Conservation (phyloP, 2,329 filamentous ascomycete genomes). For the Microascus cirrosus region DNA sequence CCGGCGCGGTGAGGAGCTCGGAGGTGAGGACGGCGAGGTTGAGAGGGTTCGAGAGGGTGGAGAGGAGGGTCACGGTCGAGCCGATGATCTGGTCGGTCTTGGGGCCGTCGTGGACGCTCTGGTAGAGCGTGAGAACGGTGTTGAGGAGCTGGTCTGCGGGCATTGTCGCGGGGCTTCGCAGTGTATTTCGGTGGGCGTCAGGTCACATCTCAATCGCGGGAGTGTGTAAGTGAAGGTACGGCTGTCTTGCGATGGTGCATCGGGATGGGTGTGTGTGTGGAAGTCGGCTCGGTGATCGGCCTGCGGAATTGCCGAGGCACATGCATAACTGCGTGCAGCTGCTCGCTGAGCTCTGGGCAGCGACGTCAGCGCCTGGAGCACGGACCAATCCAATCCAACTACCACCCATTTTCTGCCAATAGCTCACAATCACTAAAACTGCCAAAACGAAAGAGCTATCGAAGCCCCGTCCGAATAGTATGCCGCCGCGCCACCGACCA, state of each 20-base stretch:
- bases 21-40: conserved; percentile 64
- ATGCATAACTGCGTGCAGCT: background rate
- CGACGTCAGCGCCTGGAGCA: background rate
- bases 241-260: background rate
- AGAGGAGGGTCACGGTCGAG: conserved; percentile 56
- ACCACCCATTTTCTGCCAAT: background rate
- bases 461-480: background rate
- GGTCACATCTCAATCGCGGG: background rate
- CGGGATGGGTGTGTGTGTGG: background rate
- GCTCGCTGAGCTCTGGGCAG: background rate
- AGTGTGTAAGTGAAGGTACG: background rate
- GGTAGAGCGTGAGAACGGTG: conserved; percentile 50
- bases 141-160: conserved; percentile 56
- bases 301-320: conserved; percentile 2
- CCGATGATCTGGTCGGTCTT: conserved; percentile 48
- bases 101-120: conserved; percentile 37
- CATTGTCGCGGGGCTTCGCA: conserved; percentile 31
- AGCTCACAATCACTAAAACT: background rate
- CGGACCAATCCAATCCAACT: background rate
- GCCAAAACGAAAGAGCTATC: background rate
- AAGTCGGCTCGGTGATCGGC: background rate
- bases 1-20: conserved; percentile 59
- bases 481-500: background rate
- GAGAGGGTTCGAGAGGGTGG: conserved; percentile 60
- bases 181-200: background rate